Conservation (phyloP, 2,329 filamentous ascomycete genomes). For the Cercospora sp. region DNA sequence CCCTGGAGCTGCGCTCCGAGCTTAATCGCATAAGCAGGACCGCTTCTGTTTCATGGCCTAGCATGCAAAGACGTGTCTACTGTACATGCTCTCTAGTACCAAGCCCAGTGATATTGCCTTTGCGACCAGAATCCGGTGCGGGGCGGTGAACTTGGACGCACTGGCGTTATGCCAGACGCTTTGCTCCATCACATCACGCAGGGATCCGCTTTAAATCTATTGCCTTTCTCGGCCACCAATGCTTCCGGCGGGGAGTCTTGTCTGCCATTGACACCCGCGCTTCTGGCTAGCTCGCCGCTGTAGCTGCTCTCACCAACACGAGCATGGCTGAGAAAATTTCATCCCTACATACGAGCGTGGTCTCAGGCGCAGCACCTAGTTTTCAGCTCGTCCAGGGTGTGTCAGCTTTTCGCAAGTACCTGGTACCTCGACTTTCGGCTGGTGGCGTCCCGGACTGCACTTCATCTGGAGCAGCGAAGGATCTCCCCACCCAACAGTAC, state of each 20-base stretch:
- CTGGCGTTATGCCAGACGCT: too few relatives aligned
- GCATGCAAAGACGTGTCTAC: neutral
- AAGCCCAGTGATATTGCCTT: too few relatives aligned
- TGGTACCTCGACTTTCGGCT: slow-evolving; percentile 9
- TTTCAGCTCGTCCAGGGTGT: slow-evolving; percentile 1
- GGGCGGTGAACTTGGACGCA: neutral
- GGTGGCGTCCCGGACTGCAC: slow-evolving; percentile 14
- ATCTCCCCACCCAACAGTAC: neutral
- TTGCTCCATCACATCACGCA: neutral
- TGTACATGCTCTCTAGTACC: neutral
- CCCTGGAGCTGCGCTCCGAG: neutral
- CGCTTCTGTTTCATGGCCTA: neutral
- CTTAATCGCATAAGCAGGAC: neutral
- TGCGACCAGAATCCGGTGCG: neutral
- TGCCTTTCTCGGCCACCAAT: neutral
- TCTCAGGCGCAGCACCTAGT: neutral
- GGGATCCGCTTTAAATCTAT: neutral
- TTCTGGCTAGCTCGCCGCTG: too few relatives aligned
- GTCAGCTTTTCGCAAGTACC: neutral
- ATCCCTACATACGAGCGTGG: neutral
- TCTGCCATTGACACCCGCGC: neutral
- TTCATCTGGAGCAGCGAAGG: slow-evolving; percentile 5
- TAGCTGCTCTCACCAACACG: neutral
- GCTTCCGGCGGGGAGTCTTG: neutral
- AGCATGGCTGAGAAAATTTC: neutral